Base-by-base conservation (phyloP, 2,329 filamentous ascomycete genomes). In the Sphaerulina vaccinii region DNA sequence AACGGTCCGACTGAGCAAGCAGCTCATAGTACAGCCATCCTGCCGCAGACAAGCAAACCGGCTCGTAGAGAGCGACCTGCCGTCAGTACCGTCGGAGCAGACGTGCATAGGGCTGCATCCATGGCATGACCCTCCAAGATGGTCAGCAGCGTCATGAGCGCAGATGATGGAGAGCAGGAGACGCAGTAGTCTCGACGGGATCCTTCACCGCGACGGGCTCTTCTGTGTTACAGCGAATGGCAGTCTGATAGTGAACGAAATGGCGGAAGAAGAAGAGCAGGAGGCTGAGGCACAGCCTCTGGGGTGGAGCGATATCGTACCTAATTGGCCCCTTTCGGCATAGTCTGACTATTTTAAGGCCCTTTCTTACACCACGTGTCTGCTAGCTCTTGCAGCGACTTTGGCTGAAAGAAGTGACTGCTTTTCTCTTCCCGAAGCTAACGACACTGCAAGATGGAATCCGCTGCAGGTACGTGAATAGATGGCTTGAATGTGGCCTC, bases 131-230 rank as follows among this genome's bases (percentile, higher is more conserved):
- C 24, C 10, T 27, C 24, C n/a, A 32, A 49, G 51, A 22, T 35
- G 19, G 23, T 49, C 40, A 46, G 27, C 50, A 42, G 18, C 36
- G 21, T 24, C 42, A 49, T 39, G 37, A 44, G 45, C 35, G 49
- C 47, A 35, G 40, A 24, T 41, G n/a, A n/a, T n/a, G n/a, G n/a
- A n/a, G n/a, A 33, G 41, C 38, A 19, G 22, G 35, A 36, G 44
- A 19, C 16, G 44, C 44, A 47, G 44, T 37, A 47, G 44, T 38
- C 15, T n/a, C n/a, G 11, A 24, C 49, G 40, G 52, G 16, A 58
- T 58, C 52, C 55, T 55, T 55, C 55, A 55, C 43, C 45, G 55
- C 46, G n/a, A n/a, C n/a, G n/a, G n/a, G n/a, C n/a, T n/a, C n/a
- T n/a, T n/a, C n/a, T n/a, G n/a, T n/a, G n/a, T n/a, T n/a, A n/a